These are phyloP conservation scores for Podospora didyma DNA, from an alignment of 495 filamentous ascomycete genomes.

Conservation along the genomic window DNA sequence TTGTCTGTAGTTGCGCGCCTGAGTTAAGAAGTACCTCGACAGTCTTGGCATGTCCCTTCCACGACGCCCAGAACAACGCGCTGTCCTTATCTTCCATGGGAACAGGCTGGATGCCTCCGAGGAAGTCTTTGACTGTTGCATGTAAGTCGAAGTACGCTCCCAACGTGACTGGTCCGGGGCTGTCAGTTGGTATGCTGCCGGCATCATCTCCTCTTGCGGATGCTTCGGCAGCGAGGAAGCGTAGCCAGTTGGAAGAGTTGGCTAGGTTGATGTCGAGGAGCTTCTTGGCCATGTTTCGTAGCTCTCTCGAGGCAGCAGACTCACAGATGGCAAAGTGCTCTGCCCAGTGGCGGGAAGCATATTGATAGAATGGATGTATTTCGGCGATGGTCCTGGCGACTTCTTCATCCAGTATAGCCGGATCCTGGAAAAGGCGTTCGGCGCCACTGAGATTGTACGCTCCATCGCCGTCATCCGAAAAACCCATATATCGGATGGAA, in stretches of 20 bases:
- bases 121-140: background rate
- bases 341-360: slow-evolving; percentile 19
- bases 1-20: background rate
- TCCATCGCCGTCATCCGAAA: background rate
- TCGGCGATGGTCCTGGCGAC: slow-evolving; percentile 3
- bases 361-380: slow-evolving; percentile 12
- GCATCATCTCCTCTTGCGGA: no score
- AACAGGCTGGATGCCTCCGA: background rate
- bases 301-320: background rate
- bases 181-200: no score
- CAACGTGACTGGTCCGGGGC: slow-evolving; percentile 5
- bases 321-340: slow-evolving; percentile 13
- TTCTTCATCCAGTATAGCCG: background rate
- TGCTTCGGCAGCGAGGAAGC: slow-evolving; percentile 12
- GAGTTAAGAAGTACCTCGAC: slow-evolving; percentile 8
- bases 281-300: background rate
- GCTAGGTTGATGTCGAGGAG: slow-evolving; percentile 10
- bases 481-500: background rate
- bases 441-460: background rate
- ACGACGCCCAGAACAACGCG: slow-evolving; percentile 17
- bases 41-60: slow-evolving; percentile 8
- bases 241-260: slow-evolving; percentile 12
- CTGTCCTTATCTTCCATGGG: background rate
- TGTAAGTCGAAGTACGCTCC: slow-evolving; percentile 16
- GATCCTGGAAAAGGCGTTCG: background rate